Percentiles rank a stretch among this genome's conserved stretches.
Conservation (phyloP, 352 stramenopile genomes). For the Plasmopara halstedii region DNA sequence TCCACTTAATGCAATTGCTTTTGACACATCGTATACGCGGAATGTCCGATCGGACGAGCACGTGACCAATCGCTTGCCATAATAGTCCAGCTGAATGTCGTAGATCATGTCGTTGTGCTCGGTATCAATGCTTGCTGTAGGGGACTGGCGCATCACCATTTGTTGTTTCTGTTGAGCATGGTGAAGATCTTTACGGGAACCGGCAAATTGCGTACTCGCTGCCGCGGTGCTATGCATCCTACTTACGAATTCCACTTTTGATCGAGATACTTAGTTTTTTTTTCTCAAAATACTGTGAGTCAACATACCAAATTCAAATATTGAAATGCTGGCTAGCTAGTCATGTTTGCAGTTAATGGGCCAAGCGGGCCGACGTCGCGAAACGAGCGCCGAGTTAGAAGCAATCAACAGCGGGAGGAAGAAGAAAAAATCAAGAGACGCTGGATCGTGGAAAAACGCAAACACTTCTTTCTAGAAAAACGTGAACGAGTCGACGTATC, state of each 20-base stretch:
- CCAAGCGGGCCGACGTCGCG: conserved; percentile 55
- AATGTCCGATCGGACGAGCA: conserved; percentile 81
- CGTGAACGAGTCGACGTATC: not conserved
- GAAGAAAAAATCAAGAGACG: conserved; percentile 20
- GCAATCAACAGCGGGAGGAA: conserved; percentile 18
- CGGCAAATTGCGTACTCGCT: conserved; percentile 7
- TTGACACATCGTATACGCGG: conserved; percentile 74
- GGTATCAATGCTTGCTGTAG: conserved; percentile 67
- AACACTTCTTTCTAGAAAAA: conserved; percentile 39
- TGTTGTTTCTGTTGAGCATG: conserved; percentile 5
- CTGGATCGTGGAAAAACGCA: conserved; percentile 18
- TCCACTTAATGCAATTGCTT: conserved; percentile 24
- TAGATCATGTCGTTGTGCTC: conserved; percentile 87
- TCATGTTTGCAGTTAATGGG: conserved; percentile 76
- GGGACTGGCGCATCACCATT: conserved; percentile 21
- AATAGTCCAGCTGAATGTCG: conserved; percentile 86
- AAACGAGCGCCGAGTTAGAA: conserved; percentile 43
- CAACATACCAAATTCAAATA: conserved; percentile 3
- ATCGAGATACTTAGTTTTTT: conserved; percentile 14
- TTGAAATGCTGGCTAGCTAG: not conserved
- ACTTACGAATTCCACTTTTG: too few species aligned
- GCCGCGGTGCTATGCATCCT: too few species aligned
- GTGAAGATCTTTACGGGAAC: conserved; percentile 8
- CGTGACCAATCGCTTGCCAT: conserved; percentile 74
- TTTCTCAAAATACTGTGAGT: not conserved